Base-by-base conservation (phyloP, 306 rosid genomes). In the Prosopis cineraria region DNA sequence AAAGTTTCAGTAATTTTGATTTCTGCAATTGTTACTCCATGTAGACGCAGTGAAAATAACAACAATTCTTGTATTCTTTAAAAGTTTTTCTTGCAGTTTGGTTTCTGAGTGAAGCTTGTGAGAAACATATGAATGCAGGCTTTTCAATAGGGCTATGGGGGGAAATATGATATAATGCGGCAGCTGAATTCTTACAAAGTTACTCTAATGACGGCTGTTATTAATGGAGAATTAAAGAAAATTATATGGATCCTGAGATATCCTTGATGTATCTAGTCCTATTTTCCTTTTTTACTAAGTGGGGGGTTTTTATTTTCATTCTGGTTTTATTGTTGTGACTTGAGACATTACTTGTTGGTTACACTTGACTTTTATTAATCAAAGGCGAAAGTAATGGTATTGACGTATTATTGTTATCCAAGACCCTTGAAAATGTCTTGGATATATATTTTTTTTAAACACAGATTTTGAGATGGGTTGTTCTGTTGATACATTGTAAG, bases 71-170 rank as follows among this genome's bases (percentile, higher is more conserved):
- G 68, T 74, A 11, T 53, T 67, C 67, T 76, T 81, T 48, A 87
- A 88, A 88, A 89, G 92, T 64, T 86, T 88, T 79, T 85, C 84
- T 77, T 71, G 85, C 82, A 82, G 85, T 84, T 83, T 83, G 87
- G 76, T 84, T 86, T 81, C 72, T 50, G 44, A 67, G 79, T 78
- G 88, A 78, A 83, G 89, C 90, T 76, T 71, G 90, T 76, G 89
- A 88, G 84, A 87, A 86, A 84, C 40, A 62, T 48, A 43, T 52
- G 37, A 20, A 62, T 62, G 72, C 85, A 30, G 68, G 89, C 60
- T 53, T 22, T 22, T 22, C 33, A 48, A 19, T 53, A 53, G 60
- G 27, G 36, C 37, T 58, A 74, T 78, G 59, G 34, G 63, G 58
- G 79, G 79, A 62, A 31, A 64, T 34, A 31, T 74, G 67, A 85